phyloP scores from a whole-genome alignment of 352 stramenopile species.

The Globisporangium echinulatum region DNA sequence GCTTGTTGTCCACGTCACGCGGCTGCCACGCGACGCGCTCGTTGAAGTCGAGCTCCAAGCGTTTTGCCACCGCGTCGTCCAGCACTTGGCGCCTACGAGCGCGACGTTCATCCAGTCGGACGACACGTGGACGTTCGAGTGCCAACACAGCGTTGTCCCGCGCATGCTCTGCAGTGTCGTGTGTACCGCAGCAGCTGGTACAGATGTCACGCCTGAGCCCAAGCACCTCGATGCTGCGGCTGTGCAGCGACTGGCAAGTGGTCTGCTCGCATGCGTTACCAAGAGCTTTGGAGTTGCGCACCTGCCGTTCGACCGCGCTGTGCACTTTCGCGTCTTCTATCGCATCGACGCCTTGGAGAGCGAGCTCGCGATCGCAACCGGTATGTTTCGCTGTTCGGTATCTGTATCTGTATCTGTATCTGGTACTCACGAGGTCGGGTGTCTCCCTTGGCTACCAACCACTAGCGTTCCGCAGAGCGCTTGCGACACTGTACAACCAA shows the following conservation, averaged over 20 bases:
- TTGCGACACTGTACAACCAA: conserved; percentile 2
- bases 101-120: background rate
- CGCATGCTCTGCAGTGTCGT: conserved; percentile 51
- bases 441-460: background rate
- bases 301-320: conserved; percentile 54
- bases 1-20: conserved; percentile 59
- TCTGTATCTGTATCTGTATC: background rate
- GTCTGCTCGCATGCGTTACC: conserved; percentile 10
- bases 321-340: conserved; percentile 75
- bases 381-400: conserved; percentile 10
- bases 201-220: background rate
- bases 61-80: conserved; percentile 57
- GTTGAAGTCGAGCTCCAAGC: conserved; percentile 76
- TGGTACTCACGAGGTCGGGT: background rate
- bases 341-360: conserved; percentile 33
- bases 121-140: conserved; percentile 10
- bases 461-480: conserved; percentile 5
- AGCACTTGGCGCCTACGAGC: conserved; percentile 34
- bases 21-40: conserved; percentile 56
- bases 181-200: conserved; percentile 12
- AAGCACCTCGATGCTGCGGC: conserved; percentile 15
- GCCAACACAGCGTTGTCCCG: conserved; percentile 30
- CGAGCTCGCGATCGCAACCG: conserved; percentile 37
- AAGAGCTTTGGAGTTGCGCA: conserved; percentile 30
- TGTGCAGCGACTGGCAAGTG: conserved; percentile 19